Percentiles rank a stretch among this genome's conserved stretches.
Conservation (phyloP, 345 rosid genomes). For the Heritiera fomes region DNA sequence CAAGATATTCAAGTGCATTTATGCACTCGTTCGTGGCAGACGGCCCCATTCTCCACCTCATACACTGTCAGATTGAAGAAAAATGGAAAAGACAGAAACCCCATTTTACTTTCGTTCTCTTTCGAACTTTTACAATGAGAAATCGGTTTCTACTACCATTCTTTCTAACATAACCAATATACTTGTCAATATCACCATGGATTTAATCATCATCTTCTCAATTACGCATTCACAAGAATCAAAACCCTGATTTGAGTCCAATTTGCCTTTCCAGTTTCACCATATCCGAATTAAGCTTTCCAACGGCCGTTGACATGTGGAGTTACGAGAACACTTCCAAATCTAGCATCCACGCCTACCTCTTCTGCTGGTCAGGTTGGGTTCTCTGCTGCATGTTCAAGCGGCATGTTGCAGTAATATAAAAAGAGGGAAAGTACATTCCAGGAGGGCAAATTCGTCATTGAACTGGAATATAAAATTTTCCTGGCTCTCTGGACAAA, state of each 20-base stretch:
- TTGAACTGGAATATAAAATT: slow-evolving; percentile 14
- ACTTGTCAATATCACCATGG: not conserved
- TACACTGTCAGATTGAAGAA: not conserved
- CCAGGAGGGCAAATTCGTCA: slow-evolving; percentile 30
- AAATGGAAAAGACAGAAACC: not conserved
- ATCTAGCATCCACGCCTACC: not conserved
- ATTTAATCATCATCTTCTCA: not conserved
- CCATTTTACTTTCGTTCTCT: slow-evolving; percentile 4
- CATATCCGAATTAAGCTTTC: not conserved
- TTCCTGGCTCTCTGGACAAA: slow-evolving; percentile 37
- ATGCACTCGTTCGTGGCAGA: not conserved
- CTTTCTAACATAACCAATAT: not conserved
- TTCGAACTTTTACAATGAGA: not conserved
- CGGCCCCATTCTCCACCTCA: not conserved
- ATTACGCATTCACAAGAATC: not conserved
- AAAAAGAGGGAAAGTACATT: slow-evolving; percentile 11
- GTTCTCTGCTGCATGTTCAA: not conserved
- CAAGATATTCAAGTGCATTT: not conserved
- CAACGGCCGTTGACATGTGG: slow-evolving; percentile 18
- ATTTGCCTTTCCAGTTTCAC: not conserved
- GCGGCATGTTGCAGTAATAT: not conserved
- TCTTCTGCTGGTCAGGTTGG: not conserved
- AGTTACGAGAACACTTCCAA: slow-evolving; percentile 24
- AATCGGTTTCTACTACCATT: not conserved
- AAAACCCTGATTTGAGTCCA: not conserved